Base-by-base conservation (phyloP, 352 stramenopile genomes). In the Globisporangium radiosum region DNA sequence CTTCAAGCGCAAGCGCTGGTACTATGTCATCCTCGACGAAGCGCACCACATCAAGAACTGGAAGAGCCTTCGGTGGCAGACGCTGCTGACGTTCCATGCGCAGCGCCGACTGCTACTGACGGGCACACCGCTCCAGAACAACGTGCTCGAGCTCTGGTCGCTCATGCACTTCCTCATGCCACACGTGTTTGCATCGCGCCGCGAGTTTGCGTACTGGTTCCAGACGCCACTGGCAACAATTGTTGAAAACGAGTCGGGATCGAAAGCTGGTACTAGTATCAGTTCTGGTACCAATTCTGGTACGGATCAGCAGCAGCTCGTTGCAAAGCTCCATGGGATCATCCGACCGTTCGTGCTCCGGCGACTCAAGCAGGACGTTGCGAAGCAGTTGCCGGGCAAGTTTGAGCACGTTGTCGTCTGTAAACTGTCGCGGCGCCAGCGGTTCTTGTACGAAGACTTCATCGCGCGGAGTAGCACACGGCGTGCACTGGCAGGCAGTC, bases 41-140 rank as follows among this genome's bases (percentile, higher is more conserved):
- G 97, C 97, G 3, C 97, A 99, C 70, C 98, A 99, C 66, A 99
- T 99, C 70, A 99, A 99, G 71, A 99, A 99, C 70, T 99, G 98
- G 84, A 96, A 99, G 64, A 97, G 80, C 57, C 83, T 99, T 67
- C 76, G 97, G 7, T 99, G 97, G 97, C 97, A 99, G 70, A 99
- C 97, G 13, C 68, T 99, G 38, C 85, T 99, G 39, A 97, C 87
- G 2, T 99, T 99, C 69, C 98, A 98, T 72, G 97, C 94, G 0
- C 91, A 98, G 59, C 83, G 96, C 0, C 81, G 84, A 0, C 58
- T 94, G 13, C 75, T 99, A 14, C 72, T 99, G 33, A 99, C 96
- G 11, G 97, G 84, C 14, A 99, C 97, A n/a, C 97, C 97, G n/a
- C 72, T 99, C 13, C 90, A 99, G 63, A 99, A 99, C 65, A 98